Conservation (phyloP, 768 basidiomycete genomes). For the Lactarius tabidus region DNA sequence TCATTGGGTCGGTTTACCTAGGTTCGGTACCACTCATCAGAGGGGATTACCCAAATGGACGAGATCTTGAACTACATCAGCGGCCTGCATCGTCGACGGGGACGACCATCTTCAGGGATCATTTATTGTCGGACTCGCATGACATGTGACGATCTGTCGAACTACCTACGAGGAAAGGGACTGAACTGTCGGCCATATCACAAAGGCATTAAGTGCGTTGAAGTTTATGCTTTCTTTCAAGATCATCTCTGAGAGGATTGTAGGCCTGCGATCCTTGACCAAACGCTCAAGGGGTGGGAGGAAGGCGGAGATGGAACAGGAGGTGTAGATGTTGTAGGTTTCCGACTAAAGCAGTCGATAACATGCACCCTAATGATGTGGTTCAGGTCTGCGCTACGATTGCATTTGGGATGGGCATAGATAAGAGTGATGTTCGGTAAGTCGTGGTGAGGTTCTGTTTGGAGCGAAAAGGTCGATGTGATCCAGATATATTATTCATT, state of each 20-base stretch:
- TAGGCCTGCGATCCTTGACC: conserved; percentile 50
- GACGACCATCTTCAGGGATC: conserved; percentile 62
- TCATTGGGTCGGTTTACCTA: conserved; percentile 29
- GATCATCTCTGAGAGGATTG: not conserved
- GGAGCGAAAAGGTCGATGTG: not conserved
- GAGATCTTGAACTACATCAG: conserved; percentile 65
- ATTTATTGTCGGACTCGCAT: conserved; percentile 70
- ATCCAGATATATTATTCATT: conserved; percentile 70
- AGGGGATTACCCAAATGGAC: conserved; percentile 52
- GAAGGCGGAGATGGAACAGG: conserved; percentile 48
- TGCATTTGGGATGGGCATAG: conserved; percentile 85
- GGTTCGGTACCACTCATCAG: conserved; percentile 59
- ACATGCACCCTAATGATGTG: not conserved
- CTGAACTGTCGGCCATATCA: conserved; percentile 71
- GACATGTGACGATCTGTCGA: conserved; percentile 64
- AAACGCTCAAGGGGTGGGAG: conserved; percentile 54
- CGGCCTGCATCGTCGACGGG: conserved; percentile 55
- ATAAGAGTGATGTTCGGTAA: conserved; percentile 73
- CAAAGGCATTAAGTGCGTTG: conserved; percentile 54
- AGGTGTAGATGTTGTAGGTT: conserved; percentile 59
- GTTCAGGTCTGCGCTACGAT: conserved; percentile 70
- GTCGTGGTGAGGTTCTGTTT: conserved; percentile 6
- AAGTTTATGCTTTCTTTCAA: conserved; percentile 2
- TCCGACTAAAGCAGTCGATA: not conserved
- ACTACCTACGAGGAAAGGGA: conserved; percentile 61